Base-by-base conservation (phyloP, 371 early-diverging fungal genomes). In the Dinochytrium kinnereticum region DNA sequence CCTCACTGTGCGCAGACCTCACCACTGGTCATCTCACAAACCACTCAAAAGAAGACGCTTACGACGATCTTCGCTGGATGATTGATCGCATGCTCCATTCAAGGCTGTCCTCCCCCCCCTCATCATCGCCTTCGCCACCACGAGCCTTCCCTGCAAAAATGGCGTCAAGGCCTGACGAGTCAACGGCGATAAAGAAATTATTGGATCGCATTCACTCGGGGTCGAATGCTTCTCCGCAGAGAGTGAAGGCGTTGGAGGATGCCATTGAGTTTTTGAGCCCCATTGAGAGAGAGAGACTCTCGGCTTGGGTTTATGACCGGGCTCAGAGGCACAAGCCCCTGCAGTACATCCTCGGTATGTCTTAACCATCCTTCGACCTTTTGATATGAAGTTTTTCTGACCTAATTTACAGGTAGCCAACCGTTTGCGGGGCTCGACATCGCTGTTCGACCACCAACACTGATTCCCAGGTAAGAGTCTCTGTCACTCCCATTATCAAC, bases 361-460 rank as follows among this genome's bases (percentile, higher is more conserved):
- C 37, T 26, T 61, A 44, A 44, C 61, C 37, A 15, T 7, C 5
- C 19, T 61, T 37, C n/a, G 61, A 34, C 34, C 36, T 34, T 36
- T 37, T 34, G 61, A 7, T 31, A 3, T 7, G 19, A 19, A 19
- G 44, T 44, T 19, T 44, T 7, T 44, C 44, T 44, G 44, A 13
- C 44, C 19, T 7, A 44, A 19, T 44, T 7, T 7, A 19, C 26
- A 61, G 61, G 61, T 7, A 33, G 87, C 0, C 94, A 93, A 77
- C 93, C 94, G 0, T 96, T 96, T 78, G 88, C 90, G 61, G 90
- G 90, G 30, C 79, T 95, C 1, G 92, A 93, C 30, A 86, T 95
- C 51, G 71, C 83, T 0, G 89, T 91, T 15, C 80, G 90, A 40
- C 88, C 90, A 34, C 96, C 96, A 0, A 89, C 88, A 15, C 82